phyloP scores from a whole-genome alignment of 805 yeast genomes.

The Barnettozyma wickerhamii region DNA sequence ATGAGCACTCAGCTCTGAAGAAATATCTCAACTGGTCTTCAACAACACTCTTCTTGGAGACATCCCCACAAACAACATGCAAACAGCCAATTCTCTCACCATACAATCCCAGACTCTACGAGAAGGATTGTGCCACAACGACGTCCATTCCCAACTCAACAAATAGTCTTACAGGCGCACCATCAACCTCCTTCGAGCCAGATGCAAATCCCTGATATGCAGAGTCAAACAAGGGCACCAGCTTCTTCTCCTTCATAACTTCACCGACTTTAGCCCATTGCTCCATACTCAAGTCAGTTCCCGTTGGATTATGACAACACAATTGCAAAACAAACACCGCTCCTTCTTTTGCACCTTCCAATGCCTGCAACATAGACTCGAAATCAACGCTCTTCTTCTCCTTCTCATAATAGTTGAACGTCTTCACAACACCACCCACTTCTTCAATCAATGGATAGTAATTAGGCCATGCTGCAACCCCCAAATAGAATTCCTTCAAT shows the following conservation, averaged over 20 bases:
- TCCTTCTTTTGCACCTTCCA: constrained; percentile 64
- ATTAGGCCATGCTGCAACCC: constrained; percentile 95
- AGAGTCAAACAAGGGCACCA: constrained; percentile 82
- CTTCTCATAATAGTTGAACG: constrained; percentile 84
- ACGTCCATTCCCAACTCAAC: constrained; percentile 52
- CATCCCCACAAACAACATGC: constrained; percentile 57
- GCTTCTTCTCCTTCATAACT: constrained; percentile 53
- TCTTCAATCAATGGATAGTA: constrained; percentile 76
- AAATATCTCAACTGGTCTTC: constrained; percentile 70
- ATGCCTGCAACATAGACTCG: constrained; percentile 54
- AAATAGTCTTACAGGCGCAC: constrained; percentile 67
- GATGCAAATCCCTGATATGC: constrained; percentile 97
- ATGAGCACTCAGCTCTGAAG: constrained; percentile 81
- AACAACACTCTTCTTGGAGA: constrained; percentile 49
- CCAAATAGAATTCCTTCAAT: constrained; percentile 54
- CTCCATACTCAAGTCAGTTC: constrained; percentile 79
- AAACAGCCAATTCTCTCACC: constrained; percentile 96
- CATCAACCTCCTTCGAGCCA: constrained; percentile 78
- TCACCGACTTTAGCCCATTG: constrained; percentile 74
- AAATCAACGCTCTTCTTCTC: constrained; percentile 66
- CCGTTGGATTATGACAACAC: constrained; percentile 97
- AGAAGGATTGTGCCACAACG: constrained; percentile 88
- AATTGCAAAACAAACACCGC: constrained; percentile 84
- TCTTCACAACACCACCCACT: constrained; percentile 59
- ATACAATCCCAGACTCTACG: constrained; percentile 94